These are phyloP conservation scores for Iodosphaeria phyllophila DNA, from an alignment of 2,329 filamentous ascomycete species.

Conservation along the genomic window DNA sequence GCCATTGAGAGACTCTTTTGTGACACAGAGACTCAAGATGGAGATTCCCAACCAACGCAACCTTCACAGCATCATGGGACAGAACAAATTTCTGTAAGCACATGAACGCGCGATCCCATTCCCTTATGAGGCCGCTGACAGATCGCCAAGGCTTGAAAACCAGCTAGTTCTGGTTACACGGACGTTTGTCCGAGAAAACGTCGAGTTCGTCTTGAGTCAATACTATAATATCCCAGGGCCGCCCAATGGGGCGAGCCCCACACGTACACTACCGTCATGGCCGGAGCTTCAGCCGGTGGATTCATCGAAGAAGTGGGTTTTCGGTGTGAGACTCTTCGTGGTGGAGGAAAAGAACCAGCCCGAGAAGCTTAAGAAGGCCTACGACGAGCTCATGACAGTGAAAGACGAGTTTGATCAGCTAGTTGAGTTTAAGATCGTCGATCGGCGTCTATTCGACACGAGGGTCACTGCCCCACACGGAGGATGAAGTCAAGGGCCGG, in stretches of 20 bases:
- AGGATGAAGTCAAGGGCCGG: too few species aligned
- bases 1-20: constrained; percentile 26
- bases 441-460: constrained; percentile 18
- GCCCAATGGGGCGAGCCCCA: constrained; percentile 2
- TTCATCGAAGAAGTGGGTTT: constrained; percentile 31
- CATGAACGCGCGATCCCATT: neutral
- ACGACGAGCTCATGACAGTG: constrained; percentile 28
- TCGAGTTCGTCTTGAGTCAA: constrained; percentile 32
- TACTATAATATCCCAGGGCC: constrained; percentile 21
- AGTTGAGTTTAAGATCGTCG: constrained; percentile 71
- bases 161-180: constrained; percentile 33
- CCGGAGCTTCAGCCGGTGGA: constrained; percentile 28
- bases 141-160: constrained; percentile 24
- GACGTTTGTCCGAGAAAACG: constrained; percentile 31
- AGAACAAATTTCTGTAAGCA: constrained; percentile 33
- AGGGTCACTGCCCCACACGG: constrained; percentile 10
- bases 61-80: constrained; percentile 26
- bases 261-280: constrained; percentile 24
- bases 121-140: neutral
- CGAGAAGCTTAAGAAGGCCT: constrained; percentile 34
- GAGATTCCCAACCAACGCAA: constrained; percentile 34
- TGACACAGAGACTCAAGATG: constrained; percentile 34
- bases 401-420: constrained; percentile 58
- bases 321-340: constrained; percentile 33
- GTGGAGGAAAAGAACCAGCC: constrained; percentile 37